These are phyloP conservation scores for Trametes cubensis DNA, from an alignment of 768 basidiomycete species.

Conservation along the genomic window DNA sequence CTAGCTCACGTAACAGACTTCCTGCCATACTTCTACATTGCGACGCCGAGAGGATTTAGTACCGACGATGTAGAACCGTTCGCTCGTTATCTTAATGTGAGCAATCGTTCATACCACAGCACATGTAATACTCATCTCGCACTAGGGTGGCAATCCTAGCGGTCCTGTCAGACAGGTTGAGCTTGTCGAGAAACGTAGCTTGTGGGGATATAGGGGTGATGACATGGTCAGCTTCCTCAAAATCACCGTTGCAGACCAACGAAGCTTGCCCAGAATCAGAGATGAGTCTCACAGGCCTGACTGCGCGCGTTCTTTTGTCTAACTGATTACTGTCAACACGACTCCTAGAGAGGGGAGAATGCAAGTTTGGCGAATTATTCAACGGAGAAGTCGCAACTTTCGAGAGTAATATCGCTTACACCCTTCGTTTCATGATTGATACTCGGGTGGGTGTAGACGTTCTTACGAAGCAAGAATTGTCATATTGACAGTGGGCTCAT, in stretches of 20 bases:
- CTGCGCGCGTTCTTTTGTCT: background rate
- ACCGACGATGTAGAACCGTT: constrained; percentile 69
- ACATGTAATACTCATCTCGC: constrained; percentile 6
- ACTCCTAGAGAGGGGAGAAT: constrained; percentile 57
- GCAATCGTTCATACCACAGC: no score
- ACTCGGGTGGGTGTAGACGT: constrained; percentile 61
- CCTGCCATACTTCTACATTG: constrained; percentile 90
- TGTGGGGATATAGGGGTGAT: constrained; percentile 92
- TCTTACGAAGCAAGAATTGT: background rate
- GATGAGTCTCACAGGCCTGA: constrained; percentile 64
- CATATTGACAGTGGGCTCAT: constrained; percentile 1
- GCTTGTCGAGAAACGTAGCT: constrained; percentile 63
- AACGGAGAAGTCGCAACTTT: constrained; percentile 63
- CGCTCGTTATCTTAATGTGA: constrained; percentile 72
- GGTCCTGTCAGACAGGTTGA: constrained; percentile 55
- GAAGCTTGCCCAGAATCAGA: constrained; percentile 83
- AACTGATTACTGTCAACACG: constrained; percentile 34
- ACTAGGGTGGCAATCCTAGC: constrained; percentile 39
- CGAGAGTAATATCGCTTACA: constrained; percentile 93
- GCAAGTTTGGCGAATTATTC: constrained; percentile 51
- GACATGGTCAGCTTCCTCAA: constrained; percentile 81
- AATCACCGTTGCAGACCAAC: constrained; percentile 73
- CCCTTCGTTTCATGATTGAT: constrained; percentile 97
- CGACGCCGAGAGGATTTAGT: constrained; percentile 82
- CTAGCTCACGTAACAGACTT: constrained; percentile 82